phyloP scores from a whole-genome alignment of 306 rosid genomes.

The Clitoria ternatea region DNA sequence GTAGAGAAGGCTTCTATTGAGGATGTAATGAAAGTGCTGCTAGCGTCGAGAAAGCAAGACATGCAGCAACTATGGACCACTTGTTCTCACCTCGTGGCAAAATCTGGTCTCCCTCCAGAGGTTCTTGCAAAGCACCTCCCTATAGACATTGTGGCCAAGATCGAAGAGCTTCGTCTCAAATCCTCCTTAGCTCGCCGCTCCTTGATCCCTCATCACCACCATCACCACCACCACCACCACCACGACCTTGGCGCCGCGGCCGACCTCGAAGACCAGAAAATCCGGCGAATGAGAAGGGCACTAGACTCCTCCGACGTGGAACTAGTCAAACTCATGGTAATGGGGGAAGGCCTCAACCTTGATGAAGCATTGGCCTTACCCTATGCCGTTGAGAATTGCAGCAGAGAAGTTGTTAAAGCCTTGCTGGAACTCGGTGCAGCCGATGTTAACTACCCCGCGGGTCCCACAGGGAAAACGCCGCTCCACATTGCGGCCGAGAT shows the following conservation, averaged over 20 bases:
- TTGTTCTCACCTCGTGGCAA: conserved; percentile 89
- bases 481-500: conserved; percentile 83
- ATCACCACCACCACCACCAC: conserved; percentile 50
- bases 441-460: conserved; percentile 76
- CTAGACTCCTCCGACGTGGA: conserved; percentile 93
- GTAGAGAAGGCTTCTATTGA: conserved; percentile 96
- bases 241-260: conserved; percentile 56
- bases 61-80: conserved; percentile 97
- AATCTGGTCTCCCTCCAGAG: conserved; percentile 88
- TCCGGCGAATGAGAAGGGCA: conserved; percentile 85
- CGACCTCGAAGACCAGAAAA: conserved; percentile 89
- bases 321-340: conserved; percentile 91
- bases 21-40: conserved; percentile 91
- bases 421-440: conserved; percentile 90
- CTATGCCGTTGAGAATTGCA: conserved; percentile 86
- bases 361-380: conserved; percentile 91
- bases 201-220: conserved; percentile 47
- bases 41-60: conserved; percentile 95
- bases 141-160: conserved; percentile 74
- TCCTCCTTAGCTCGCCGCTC: conserved; percentile 74
- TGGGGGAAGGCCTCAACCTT: conserved; percentile 95
- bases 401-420: conserved; percentile 93
- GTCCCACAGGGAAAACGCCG: conserved; percentile 79
- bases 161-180: conserved; percentile 93
- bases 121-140: conserved; percentile 91